Evolutionary conservation across 73 alveolate genomes (phyloP).

Genomic region (Durusdinium trenchii): DNA sequence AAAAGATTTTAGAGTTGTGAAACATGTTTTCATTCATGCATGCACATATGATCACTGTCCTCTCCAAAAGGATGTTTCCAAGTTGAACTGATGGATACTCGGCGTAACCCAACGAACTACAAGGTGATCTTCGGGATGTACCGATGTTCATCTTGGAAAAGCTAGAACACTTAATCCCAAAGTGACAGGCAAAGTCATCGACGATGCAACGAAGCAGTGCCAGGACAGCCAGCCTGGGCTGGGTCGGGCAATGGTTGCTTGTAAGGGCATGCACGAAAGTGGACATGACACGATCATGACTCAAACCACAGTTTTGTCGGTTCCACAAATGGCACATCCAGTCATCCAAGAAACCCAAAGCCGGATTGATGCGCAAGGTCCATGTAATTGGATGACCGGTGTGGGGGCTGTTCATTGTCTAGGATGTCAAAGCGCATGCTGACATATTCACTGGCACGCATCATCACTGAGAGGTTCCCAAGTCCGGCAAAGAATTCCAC

Average conservation of each 20-base stretch:
- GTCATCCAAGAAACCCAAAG: background rate
- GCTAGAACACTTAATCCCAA: constrained; percentile 34
- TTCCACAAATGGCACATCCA: background rate
- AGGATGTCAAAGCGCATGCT: background rate
- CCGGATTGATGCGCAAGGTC: constrained; percentile 23
- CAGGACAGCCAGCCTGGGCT: constrained; percentile 26
- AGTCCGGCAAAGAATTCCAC: constrained; percentile 43
- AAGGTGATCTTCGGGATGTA: background rate
- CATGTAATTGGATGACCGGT: constrained; percentile 26
- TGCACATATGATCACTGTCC: background rate
- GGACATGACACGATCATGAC: background rate
- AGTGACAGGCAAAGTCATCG: background rate
- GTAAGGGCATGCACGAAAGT: too few species aligned
- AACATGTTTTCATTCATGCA: too few species aligned
- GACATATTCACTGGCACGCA: background rate
- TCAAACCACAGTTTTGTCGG: background rate
- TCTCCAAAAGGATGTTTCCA: background rate
- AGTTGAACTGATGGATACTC: background rate
- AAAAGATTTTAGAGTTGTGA: too few species aligned
- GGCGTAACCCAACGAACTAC: background rate
- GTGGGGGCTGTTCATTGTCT: background rate
- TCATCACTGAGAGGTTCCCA: background rate
- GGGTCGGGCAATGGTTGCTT: background rate
- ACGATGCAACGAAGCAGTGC: background rate
- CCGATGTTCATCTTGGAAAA: constrained; percentile 20